Conservation (phyloP, 2,329 filamentous ascomycete genomes). For the Fusarium brachygibbosum region DNA sequence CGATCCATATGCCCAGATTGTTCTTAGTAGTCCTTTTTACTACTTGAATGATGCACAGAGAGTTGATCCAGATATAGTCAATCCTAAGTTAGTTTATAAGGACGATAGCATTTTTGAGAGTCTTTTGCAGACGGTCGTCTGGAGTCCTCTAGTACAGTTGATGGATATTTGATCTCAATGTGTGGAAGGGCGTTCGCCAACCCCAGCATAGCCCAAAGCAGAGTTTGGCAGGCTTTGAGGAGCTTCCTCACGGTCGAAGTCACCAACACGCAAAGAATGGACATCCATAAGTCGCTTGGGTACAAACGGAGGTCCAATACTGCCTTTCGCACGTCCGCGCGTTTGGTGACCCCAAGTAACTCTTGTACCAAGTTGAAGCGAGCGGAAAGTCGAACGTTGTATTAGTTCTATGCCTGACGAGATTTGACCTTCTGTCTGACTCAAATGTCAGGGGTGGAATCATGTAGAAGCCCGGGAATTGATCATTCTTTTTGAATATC, state of each 20-base stretch:
- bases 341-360: neutral
- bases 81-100: no score
- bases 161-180: neutral
- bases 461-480: neutral
- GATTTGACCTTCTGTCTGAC: neutral
- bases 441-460: neutral
- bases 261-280: neutral
- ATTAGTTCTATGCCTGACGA: neutral
- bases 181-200: rapidly evolving
- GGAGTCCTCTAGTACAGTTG: neutral
- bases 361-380: neutral
- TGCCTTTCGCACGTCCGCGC: neutral
- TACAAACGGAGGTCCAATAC: neutral
- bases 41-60: no score
- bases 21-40: no score
- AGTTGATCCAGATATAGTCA: no score
- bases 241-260: neutral
- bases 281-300: neutral
- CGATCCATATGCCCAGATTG: no score
- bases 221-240: neutral
- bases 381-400: neutral
- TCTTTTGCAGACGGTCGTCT: neutral
- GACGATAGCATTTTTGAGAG: neutral
- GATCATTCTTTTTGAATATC: rapidly evolving
- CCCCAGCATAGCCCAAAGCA: neutral